Evolutionary conservation across 495 filamentous ascomycete genomes (phyloP).

Genomic region (Symbiotaphrina buchneri): DNA sequence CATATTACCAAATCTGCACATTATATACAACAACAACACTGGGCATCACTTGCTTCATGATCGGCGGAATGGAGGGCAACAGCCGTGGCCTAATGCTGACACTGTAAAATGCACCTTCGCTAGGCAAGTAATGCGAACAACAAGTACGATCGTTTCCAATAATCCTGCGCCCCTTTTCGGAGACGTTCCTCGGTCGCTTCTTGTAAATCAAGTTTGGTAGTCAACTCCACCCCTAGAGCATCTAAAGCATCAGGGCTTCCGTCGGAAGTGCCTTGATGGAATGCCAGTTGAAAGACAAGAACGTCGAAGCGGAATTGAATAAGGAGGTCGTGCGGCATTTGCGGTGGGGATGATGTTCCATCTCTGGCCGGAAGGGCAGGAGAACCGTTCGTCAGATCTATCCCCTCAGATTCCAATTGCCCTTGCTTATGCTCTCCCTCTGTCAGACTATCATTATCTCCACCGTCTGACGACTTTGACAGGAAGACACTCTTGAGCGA

Average conservation of each 20-base stretch:
- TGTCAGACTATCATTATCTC: too few species aligned
- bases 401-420: slow-evolving; percentile 4
- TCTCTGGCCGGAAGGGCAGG: too few species aligned
- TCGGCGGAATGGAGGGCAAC: too few species aligned
- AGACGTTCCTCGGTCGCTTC: slow-evolving; percentile 21
- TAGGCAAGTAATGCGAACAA: slow-evolving; percentile 36
- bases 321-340: slow-evolving; percentile 30
- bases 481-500: neutral
- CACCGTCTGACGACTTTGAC: too few species aligned
- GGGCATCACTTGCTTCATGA: too few species aligned
- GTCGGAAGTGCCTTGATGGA: slow-evolving; percentile 8
- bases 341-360: too few species aligned
- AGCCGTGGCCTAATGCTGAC: too few species aligned
- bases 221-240: slow-evolving; percentile 20
- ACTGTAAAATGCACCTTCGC: too few species aligned
- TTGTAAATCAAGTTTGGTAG: slow-evolving; percentile 21
- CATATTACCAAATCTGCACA: too few species aligned
- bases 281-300: slow-evolving; percentile 30
- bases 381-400: too few species aligned
- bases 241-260: slow-evolving; percentile 14
- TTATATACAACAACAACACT: too few species aligned
- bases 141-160: slow-evolving; percentile 60
- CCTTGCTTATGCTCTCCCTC: slow-evolving; percentile 5
- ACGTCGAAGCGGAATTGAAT: slow-evolving; percentile 67
- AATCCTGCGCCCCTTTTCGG: slow-evolving; percentile 36